Base-by-base conservation (phyloP, 2,329 filamentous ascomycete species). In the Paecilomyces niveus region DNA sequence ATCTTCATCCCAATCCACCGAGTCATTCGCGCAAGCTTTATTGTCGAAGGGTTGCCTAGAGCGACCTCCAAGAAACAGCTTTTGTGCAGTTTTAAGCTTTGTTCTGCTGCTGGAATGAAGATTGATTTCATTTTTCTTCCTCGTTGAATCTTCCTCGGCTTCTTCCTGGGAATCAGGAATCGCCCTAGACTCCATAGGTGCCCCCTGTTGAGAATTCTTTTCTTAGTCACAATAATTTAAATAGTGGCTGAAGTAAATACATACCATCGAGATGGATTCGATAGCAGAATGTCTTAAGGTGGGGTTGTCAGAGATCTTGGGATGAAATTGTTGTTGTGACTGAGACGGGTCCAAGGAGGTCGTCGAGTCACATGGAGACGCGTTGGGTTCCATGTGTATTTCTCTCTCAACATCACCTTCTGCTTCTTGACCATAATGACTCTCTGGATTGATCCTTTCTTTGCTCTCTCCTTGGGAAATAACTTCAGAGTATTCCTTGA, bases 1-100 rank as follows among this genome's bases (percentile, higher is more conserved):
- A 31, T 68, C 68, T 62, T 72, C 68, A 53, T 68, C 67, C 70
- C 68, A 71, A 54, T 72, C 67, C 13, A 72, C 64, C 15, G 62
- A 57, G 3, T 49, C 54, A 49, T 64, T 63, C 5, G 58, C 54
- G 11, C 58, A 57, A 3, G 59, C 32, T 49, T 55, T 64, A 56
- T 67, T 62, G 31, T 11, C 59, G 32, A 6, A 18, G n/a, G 18
- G n/a, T 21, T 45, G 15, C 15, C 18, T 45, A 3, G 21, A 5
- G n/a, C 5, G 39, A 9, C 39, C 39, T 45, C 39, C 18, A 9
- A 13, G n/a, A 8, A 21, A 18, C 2, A 18, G 15, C 15, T 45
- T 45, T 18, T 9, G n/a, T 8, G 3, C 39, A 45, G 8, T n/a
- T n/a, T n/a, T 45, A n/a, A 9, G 8, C 18, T 45, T 45, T n/a